A percentile compares a stretch with the other conserved stretches of the same genome.
Conservation (phyloP, 2,329 filamentous ascomycete genomes). For the Epichloe sp. region DNA sequence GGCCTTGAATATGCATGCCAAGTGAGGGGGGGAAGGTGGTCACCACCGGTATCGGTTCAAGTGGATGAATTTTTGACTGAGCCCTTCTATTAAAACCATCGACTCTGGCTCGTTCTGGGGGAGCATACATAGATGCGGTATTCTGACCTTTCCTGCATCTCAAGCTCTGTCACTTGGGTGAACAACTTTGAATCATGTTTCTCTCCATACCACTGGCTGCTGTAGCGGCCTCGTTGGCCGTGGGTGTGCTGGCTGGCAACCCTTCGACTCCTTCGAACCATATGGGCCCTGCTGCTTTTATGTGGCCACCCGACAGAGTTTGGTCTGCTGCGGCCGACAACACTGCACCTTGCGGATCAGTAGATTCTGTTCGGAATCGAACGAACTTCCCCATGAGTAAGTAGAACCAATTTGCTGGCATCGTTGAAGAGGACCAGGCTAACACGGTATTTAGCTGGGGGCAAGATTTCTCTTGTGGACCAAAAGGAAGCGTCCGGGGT, state of each 20-base stretch:
- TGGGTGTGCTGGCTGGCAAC: neutral
- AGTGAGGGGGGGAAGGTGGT: neutral
- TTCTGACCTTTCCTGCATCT: neutral
- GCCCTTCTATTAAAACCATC: neutral
- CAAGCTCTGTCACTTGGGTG: neutral
- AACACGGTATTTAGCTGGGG: no score
- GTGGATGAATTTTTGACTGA: no score
- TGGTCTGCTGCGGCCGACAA: conserved; percentile 44
- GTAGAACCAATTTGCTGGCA: no score
- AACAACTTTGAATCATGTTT: neutral
- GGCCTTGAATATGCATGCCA: neutral
- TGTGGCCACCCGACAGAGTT: conserved; percentile 45
- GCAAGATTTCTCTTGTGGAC: no score
- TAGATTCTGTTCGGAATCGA: no score
- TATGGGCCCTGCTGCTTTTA: conserved; percentile 43
- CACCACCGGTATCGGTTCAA: no score
- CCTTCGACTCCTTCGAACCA: conserved; percentile 10
- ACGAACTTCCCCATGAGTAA: no score
- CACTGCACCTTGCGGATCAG: conserved; percentile 16
- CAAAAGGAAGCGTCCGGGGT: no score
- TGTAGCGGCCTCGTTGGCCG: no score
- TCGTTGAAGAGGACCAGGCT: no score
- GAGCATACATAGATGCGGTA: no score
- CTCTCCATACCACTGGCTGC: neutral
- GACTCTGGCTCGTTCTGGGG: neutral